Percentiles rank a stretch among this genome's conserved stretches.
These are phyloP conservation scores for Xylariaceae sp. DNA, from an alignment of 2,329 filamentous ascomycete genomes.

Conservation along the genomic window DNA sequence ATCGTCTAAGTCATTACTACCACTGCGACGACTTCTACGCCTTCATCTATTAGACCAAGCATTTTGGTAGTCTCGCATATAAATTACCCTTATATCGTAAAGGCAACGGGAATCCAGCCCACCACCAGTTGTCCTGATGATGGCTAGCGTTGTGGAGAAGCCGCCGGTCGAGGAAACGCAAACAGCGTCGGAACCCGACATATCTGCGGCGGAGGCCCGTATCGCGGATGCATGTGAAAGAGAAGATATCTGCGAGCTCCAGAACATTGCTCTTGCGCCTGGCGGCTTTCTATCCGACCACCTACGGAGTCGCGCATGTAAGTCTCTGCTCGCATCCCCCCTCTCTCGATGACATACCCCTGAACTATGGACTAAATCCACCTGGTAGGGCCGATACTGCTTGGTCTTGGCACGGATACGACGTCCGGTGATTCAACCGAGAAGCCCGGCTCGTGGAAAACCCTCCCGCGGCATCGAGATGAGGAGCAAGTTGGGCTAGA, in stretches of 20 bases:
- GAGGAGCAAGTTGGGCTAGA: constrained; percentile 90
- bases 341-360: background rate
- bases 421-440: constrained; percentile 20
- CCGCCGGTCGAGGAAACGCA: constrained; percentile 19
- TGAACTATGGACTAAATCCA: background rate
- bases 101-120: too few species aligned
- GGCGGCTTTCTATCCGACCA: constrained; percentile 65
- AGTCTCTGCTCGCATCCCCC: constrained; percentile 35
- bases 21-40: background rate
- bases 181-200: constrained; percentile 8
- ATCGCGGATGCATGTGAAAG: constrained; percentile 57
- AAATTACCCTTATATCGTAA: background rate
- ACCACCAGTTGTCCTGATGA: constrained; percentile 1
- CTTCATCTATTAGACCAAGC: background rate
- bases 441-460: constrained; percentile 45
- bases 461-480: constrained; percentile 72
- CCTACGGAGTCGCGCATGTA: constrained; percentile 72
- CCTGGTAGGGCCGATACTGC: constrained; percentile 43
- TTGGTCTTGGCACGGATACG: constrained; percentile 33
- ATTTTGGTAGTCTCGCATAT: background rate
- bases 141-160: constrained; percentile 17
- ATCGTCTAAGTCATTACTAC: background rate
- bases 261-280: constrained; percentile 53
- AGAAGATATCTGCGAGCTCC: constrained; percentile 52
- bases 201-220: constrained; percentile 34